Base-by-base conservation (phyloP, 371 early-diverging fungal species). In the Coemansia sp. region DNA sequence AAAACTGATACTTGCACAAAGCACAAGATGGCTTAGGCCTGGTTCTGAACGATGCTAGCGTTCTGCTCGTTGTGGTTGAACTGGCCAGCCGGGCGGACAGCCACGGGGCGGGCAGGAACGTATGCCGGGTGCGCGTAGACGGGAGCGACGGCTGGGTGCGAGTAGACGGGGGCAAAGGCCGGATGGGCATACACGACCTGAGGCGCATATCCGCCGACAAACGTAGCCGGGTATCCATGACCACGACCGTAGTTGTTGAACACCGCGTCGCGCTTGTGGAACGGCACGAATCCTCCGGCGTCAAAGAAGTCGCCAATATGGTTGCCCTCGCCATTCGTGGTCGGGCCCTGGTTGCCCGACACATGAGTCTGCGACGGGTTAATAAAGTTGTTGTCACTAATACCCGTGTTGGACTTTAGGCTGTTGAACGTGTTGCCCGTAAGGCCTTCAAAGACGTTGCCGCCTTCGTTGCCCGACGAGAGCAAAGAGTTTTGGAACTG, bases 41-140 rank as follows among this genome's bases (percentile, higher is more conserved):
- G 72, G 71, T 69, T 69, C 71, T 72, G 72, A 31, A 72, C 65
- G 27, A 72, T 72, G 65, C 57, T 56, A 16, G 68, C 72, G 14
- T 61, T 16, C 72, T 69, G 72, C 51, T 40, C 40, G 58, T 72
- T 69, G 72, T 70, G 59, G 71, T 64, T 69, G 61, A 29, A 14
- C 27, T 48, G 48, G 22, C 39, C 59, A 21, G 50, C 68, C n/a
- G 68, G 39, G 59, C 47, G 29, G 16, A 57, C 56, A 8, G 45
- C 40, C 14, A 26, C 52, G 8, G 31, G 21, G 37, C 31, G 65
- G 11, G 27, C 26, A 18, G 34, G 7, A 22, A 52, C 40, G 39
- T 7, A 37, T 18, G 24, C 29, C 24, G 69, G 58, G 64, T 48
- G 48, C 5, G 48, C 31, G 27, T 47, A 60, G 60, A 47, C 60